Percentiles rank a stretch among this genome's conserved stretches.
These are phyloP conservation scores for Botrytis fragariae DNA, from an alignment of 2,329 filamentous ascomycete genomes.

Conservation along the genomic window DNA sequence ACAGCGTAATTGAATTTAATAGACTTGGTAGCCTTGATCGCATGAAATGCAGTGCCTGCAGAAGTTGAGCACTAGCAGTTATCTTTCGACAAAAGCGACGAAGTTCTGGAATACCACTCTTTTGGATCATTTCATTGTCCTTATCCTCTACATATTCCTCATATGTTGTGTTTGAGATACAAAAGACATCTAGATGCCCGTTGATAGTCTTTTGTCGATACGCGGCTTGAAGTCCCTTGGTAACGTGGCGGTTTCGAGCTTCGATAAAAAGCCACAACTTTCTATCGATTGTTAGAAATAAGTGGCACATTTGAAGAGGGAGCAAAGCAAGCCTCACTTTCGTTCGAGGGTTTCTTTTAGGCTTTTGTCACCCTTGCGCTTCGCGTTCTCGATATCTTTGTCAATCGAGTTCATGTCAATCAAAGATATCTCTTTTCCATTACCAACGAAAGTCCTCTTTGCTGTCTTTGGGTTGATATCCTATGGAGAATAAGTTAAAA, in stretches of 20 bases:
- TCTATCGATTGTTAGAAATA: background rate
- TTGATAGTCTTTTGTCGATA: constrained; percentile 18
- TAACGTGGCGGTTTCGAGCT: constrained; percentile 1
- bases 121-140: constrained; percentile 14
- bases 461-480: background rate
- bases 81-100: constrained; percentile 38
- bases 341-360: background rate
- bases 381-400: background rate
- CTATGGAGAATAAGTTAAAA: background rate
- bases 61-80: background rate
- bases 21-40: background rate
- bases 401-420: background rate
- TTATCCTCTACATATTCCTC: background rate
- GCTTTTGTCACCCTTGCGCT: background rate
- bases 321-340: background rate
- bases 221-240: background rate
- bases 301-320: background rate
- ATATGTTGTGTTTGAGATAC: constrained; percentile 32
- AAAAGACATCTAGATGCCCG: constrained; percentile 38
- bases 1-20: background rate
- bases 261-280: background rate
- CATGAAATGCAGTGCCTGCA: constrained; percentile 1
- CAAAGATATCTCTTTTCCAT: background rate
- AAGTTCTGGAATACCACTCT: constrained; percentile 39
- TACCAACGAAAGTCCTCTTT: background rate